Evolutionary conservation across 495 filamentous ascomycete genomes (phyloP), one percentile per base, ranked within the genome.

Genomic region (Penicillium simplicissimum): DNA sequence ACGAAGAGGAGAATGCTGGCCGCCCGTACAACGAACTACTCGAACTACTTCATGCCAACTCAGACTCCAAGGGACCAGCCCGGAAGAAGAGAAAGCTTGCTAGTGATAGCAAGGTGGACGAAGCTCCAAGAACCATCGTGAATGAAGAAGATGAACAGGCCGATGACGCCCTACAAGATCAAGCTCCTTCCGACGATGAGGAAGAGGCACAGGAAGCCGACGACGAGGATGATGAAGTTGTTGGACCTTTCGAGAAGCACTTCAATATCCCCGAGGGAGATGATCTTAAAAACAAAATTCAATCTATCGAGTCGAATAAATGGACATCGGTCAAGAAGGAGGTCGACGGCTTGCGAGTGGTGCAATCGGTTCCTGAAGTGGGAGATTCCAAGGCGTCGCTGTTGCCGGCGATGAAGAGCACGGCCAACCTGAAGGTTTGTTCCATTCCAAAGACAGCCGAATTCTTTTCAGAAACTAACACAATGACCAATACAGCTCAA

Each of bases 221-320:
- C 11, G 69, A 71, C 9, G 76, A 78, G 13, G 73, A 66, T 13
- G 73, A 64, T 19, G 76, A 76, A 36, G 74, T 73, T 28, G 78
- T 79, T 1, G 93, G 96, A 71, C 87, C 90, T 3, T 97, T 96
- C 67, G 86, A 93, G 52, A 76, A 79, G 36, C 94, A 97, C 72
- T 94, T 96, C 73, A 82, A 84, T 33, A 74, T 76, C 21, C 83
- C 85, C 1, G 82, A 90, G 17, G 83, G 88, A 40, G 75, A 81
- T 7, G 72, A 81, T 19, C 63, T 92, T 3, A 73, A 76, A 9
- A 73, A 73, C 62, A 79, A 79, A 52, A 76, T 93, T 28, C 71
- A 87, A 64, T 72, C 77, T 25, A 75, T 81, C 6, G 67, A 74
- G 35, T 72, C 81, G 14, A 83, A 83, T 36, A 79, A 86, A 61